These are phyloP conservation scores for Fusarium buxicola DNA, from an alignment of 2,329 filamentous ascomycete genomes.

Conservation along the genomic window DNA sequence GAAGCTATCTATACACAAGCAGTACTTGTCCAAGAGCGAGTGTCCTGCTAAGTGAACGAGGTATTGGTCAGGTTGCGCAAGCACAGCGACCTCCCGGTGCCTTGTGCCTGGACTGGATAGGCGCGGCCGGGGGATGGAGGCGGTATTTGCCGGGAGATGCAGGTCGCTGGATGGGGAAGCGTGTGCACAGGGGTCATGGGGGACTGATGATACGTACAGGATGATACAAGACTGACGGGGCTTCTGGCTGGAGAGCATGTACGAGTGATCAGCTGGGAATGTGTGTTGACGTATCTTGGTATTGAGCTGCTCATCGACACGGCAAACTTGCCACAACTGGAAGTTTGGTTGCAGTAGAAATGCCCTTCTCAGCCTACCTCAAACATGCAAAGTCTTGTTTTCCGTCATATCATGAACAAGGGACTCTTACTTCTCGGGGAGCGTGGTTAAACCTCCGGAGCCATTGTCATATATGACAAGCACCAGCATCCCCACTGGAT, in stretches of 20 bases:
- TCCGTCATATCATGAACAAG: constrained; percentile 28
- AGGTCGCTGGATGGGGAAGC: constrained; percentile 45
- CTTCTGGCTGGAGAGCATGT: background rate
- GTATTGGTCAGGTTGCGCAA: constrained; percentile 21
- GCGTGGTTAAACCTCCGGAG: constrained; percentile 17
- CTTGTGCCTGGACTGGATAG: constrained; percentile 35
- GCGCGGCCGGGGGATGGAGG: constrained; percentile 14
- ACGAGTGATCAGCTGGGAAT: constrained; percentile 1
- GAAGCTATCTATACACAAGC: constrained; percentile 7
- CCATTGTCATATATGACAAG: constrained; percentile 37
- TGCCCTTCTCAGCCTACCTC: background rate
- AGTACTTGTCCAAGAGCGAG: constrained; percentile 5
- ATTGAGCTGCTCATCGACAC: background rate
- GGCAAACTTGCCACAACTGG: background rate
- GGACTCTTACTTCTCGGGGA: constrained; percentile 15
- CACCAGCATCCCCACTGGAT: constrained; percentile 10
- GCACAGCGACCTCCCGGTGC: constrained; percentile 31
- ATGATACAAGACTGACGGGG: constrained; percentile 22
- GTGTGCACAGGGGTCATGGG: constrained; percentile 38
- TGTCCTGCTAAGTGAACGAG: background rate
- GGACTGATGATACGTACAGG: constrained; percentile 30
- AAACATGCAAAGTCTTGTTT: background rate
- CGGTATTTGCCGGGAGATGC: constrained; percentile 38
- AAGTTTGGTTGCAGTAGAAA: background rate
- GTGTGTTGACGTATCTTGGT: background rate